Percentiles rank a stretch among this genome's conserved stretches.
Evolutionary conservation across 306 rosid species (phyloP).

Genomic region (Fagus crenata): DNA sequence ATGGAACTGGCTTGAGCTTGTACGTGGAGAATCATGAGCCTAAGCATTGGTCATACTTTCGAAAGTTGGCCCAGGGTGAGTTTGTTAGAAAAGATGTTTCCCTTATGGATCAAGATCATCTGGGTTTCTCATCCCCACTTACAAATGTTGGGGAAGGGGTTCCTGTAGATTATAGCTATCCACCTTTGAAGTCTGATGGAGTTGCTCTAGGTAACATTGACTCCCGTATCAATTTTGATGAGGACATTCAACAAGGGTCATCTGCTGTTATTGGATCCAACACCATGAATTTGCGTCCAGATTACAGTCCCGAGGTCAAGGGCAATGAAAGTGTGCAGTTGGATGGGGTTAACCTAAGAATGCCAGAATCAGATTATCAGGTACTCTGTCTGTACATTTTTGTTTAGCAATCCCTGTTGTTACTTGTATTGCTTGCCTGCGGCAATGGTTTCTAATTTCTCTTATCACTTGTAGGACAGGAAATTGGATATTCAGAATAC

Average conservation of each 20-base stretch:
- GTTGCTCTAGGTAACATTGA: conserved; percentile 45
- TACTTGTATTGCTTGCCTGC: conserved; percentile 16
- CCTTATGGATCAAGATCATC: conserved; percentile 81
- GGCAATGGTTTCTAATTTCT: conserved; percentile 30
- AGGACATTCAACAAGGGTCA: conserved; percentile 43
- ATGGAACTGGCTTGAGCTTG: conserved; percentile 65
- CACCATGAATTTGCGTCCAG: conserved; percentile 37
- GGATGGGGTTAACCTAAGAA: conserved; percentile 52
- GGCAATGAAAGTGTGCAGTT: conserved; percentile 59
- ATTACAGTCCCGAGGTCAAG: conserved; percentile 44
- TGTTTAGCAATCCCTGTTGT: conserved; percentile 10
- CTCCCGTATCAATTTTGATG: conserved; percentile 48
- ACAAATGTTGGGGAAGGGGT: conserved; percentile 44
- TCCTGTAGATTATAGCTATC: conserved; percentile 47
- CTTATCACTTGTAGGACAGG: conserved; percentile 50
- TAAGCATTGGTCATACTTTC: conserved; percentile 78
- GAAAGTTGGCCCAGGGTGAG: conserved; percentile 72
- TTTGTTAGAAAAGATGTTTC: conserved; percentile 56
- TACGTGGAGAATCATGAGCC: conserved; percentile 78
- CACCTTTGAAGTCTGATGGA: conserved; percentile 54
- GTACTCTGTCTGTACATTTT: conserved; percentile 32
- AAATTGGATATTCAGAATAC: conserved; percentile 48
- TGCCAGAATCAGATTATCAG: conserved; percentile 56
- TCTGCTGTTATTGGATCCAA: conserved; percentile 41
- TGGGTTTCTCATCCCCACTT: conserved; percentile 48